These are phyloP conservation scores for Boletus semigastroideus DNA, from an alignment of 1,284 basidiomycete genomes.

Conservation along the genomic window DNA sequence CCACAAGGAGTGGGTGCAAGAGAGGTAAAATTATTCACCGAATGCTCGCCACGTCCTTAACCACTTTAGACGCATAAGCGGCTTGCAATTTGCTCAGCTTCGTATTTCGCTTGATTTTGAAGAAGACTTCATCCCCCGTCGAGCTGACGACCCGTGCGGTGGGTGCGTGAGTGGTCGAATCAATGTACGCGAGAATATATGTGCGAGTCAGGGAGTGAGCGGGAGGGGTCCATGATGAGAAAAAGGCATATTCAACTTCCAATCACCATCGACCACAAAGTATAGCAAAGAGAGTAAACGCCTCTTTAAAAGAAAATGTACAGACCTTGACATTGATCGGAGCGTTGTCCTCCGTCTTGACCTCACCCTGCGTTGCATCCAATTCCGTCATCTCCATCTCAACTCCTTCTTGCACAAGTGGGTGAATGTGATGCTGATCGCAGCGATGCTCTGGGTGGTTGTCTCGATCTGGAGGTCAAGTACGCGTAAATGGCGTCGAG, in stretches of 20 bases:
- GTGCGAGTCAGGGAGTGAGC: neutral
- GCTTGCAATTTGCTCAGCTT: conserved; percentile 92
- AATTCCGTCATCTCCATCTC: conserved; percentile 11
- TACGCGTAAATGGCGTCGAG: neutral
- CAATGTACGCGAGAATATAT: no score
- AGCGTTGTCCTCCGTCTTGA: conserved; percentile 67
- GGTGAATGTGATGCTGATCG: neutral
- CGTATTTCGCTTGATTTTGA: conserved; percentile 96
- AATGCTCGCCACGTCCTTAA: conserved; percentile 84
- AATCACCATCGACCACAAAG: neutral
- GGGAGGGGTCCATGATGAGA: no score
- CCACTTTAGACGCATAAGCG: conserved; percentile 92
- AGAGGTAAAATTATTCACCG: conserved; percentile 43
- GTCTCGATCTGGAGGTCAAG: neutral
- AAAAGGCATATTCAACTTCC: neutral
- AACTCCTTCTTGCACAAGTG: neutral
- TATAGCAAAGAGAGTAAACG: no score
- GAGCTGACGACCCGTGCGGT: conserved; percentile 68
- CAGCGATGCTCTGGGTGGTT: neutral
- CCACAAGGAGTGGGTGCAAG: no score
- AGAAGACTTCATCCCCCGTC: conserved; percentile 89
- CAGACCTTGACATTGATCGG: conserved; percentile 83
- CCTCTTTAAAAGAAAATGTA: neutral
- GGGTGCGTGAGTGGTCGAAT: neutral
- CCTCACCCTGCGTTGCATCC: conserved; percentile 42